Evolutionary conservation across 352 stramenopile genomes (phyloP), one percentile per base, ranked within the genome.

Genomic region (Globisporangium spinosum): DNA sequence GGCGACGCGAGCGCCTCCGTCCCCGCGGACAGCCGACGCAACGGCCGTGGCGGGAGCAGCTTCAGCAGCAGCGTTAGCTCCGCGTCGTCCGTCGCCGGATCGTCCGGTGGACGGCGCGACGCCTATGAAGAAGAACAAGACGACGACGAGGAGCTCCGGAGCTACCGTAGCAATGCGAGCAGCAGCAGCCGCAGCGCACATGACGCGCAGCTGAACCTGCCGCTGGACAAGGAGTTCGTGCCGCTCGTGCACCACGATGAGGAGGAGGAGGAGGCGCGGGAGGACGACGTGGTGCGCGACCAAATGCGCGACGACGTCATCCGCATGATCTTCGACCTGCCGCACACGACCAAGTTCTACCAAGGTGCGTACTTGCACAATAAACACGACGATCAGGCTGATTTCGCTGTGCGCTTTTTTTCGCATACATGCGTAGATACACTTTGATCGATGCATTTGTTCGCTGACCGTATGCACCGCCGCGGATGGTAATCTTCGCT

Each of bases 261-360:
- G 2, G 70, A 65, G 3, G 47, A 56, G 10, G 60, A 64, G 5
- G 62, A 69, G 7, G 77, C 40, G 15, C 40, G 72, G 3, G 72
- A 76, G 22, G 56, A 70, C 22, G 77, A 77, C 27, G 63, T 70
- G 29, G 68, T 69, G 60, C 77, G 82, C 58, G 80, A 94, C 58
- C 64, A 82, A 7, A 68, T 91, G 68, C 80, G 87, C 22, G 79
- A 93, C 66, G 84, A 94, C 71, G 85, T 95, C 65, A 92, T 95
- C 70, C 91, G 87, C 74, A 90, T 84, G 80, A 93, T 95, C 72
- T 94, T 94, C 68, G 82, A 92, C 67, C 68, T 95, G 54, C 87
- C 85, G 13, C 65, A 76, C 35, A 79, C 76, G 34, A 95, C 84
- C 45, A 77, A 78, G 49, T 94, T 95, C 69, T 90, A 91, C 70